These are phyloP conservation scores for Torulaspora franciscae DNA, from an alignment of 805 yeast genomes.

Conservation along the genomic window DNA sequence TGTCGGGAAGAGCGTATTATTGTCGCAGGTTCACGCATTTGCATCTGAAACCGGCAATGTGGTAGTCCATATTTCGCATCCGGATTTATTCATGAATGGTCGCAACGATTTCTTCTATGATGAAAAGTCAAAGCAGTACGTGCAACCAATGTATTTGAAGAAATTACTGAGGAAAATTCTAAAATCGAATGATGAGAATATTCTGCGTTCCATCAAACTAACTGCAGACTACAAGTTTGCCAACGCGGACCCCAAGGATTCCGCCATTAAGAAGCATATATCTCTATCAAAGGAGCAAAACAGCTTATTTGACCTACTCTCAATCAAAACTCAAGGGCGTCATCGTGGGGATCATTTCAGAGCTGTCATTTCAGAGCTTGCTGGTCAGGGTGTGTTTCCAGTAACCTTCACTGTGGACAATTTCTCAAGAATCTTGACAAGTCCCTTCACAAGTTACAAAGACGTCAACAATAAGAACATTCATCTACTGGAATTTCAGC, in stretches of 20 bases:
- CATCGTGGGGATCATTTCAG: slow-evolving; percentile 45
- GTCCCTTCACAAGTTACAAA: slow-evolving; percentile 55
- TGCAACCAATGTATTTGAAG: slow-evolving; percentile 75
- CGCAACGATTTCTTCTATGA: slow-evolving; percentile 61
- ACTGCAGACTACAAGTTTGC: slow-evolving; percentile 35
- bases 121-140: slow-evolving; percentile 45
- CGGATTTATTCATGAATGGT: slow-evolving; percentile 64
- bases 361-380: slow-evolving; percentile 52
- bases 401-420: slow-evolving; percentile 70
- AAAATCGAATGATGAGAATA: slow-evolving; percentile 41
- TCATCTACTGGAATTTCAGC: slow-evolving; percentile 56
- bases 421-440: slow-evolving; percentile 56
- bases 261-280: slow-evolving; percentile 26
- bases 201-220: slow-evolving; percentile 37
- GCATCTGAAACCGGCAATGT: slow-evolving; percentile 48
- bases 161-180: slow-evolving; percentile 51
- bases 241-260: slow-evolving; percentile 33
- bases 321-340: slow-evolving; percentile 37
- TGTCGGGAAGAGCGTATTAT: slow-evolving; percentile 68
- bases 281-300: slow-evolving; percentile 29
- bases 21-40: slow-evolving; percentile 49
- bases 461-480: slow-evolving; percentile 52
- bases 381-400: slow-evolving; percentile 47
- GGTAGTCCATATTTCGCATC: slow-evolving; percentile 59
- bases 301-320: slow-evolving; percentile 43